These are phyloP conservation scores for Rhynchosporium agropyri DNA, from an alignment of 2,329 filamentous ascomycete species.

Conservation along the genomic window DNA sequence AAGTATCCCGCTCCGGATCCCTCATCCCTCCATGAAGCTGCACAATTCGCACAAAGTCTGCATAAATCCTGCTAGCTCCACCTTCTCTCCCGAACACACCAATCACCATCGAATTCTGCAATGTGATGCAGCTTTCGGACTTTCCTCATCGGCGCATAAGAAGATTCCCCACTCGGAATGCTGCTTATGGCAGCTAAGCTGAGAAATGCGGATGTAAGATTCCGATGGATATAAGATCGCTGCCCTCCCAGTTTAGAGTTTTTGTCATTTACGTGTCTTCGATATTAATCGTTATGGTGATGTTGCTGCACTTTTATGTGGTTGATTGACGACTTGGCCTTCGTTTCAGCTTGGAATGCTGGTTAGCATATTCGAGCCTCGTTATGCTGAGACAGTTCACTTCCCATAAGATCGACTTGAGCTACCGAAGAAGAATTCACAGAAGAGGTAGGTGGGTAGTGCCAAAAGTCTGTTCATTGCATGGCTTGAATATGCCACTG, in stretches of 20 bases:
- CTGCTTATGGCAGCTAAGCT: constrained; percentile 9
- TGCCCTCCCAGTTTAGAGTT: neutral
- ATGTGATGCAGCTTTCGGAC: constrained; percentile 1
- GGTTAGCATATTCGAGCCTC: too few relatives aligned
- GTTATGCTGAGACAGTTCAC: too few relatives aligned
- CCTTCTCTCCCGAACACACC: neutral
- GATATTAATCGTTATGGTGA: too few relatives aligned
- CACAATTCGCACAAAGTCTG: neutral
- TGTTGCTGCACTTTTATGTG: too few relatives aligned
- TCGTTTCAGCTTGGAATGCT: too few relatives aligned
- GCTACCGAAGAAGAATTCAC: neutral
- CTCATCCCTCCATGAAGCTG: neutral
- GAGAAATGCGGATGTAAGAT: constrained; percentile 8
- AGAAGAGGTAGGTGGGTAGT: neutral
- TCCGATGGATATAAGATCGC: neutral
- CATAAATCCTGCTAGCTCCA: neutral
- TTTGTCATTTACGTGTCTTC: too few relatives aligned
- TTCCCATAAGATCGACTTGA: too few relatives aligned
- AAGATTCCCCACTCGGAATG: constrained; percentile 5
- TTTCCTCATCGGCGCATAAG: neutral
- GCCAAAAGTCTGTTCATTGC: constrained; percentile 20
- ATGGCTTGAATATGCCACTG: constrained; percentile 17
- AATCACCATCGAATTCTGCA: neutral
- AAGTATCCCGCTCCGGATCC: neutral
- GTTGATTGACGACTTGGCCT: too few relatives aligned